Base-by-base conservation (phyloP, 805 yeast species). In the Torulaspora delbrueckii region DNA sequence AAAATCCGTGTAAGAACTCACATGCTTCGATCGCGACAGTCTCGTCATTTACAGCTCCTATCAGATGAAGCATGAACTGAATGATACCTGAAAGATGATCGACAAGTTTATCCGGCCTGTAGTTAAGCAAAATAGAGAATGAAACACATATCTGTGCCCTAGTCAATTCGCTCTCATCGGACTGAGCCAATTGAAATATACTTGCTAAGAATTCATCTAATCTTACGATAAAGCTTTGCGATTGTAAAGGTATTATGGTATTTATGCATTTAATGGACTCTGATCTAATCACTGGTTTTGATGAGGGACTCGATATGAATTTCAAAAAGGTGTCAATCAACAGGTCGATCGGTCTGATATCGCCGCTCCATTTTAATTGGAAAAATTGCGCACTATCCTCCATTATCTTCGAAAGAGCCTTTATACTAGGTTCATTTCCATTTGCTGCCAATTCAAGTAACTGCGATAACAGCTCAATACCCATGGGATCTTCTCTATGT, bases 11-110 rank as follows among this genome's bases (percentile, higher is more conserved):
- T 48, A 93, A 69, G 56, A 93, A 89, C 67, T 93, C 98, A 63
- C 96, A 88, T 2, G 96, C 97, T 62, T 90, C 96, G 45, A 90
- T 71, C 0, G 96, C 84, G 26, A 88, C 95, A 44, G 76, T 82
- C 54, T 85, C 90, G 51, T 82, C 82, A 16, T 66, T 65, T 16
- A 54, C 60, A 43, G 72, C 71, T 9, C 76, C 75, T 69, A 91
- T 79, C 48, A 89, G 77, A 67, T 89, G 96, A 41, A 88, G 66
- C 58, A 90, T 81, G 69, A 85, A 93, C 52, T 81, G 78, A 33
- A 91, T 77, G 12, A 93, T 88, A n/a, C 97, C 97, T 44, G 76
- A 79, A 46, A 91, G 64, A 63, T 91, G 95, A 6, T 90, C 88
- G 40, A 76, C 66, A 27, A 93, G 69, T 62, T 83, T 85, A 54